phyloP scores from a whole-genome alignment of 306 rosid genomes.

The Ziziphus jujuba region DNA sequence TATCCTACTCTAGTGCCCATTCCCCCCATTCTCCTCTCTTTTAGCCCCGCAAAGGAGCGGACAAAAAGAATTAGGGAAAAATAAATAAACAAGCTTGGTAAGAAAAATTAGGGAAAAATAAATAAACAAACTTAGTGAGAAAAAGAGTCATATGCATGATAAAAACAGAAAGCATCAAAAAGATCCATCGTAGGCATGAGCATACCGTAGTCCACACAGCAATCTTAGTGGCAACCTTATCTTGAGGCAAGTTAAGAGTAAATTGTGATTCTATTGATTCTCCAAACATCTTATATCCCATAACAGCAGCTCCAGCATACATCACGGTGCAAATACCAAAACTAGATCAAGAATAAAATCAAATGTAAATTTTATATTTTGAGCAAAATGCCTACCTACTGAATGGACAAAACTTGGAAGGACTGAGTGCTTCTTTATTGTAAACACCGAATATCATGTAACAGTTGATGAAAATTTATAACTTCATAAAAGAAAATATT shows the following conservation, averaged over 20 bases:
- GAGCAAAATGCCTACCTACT: not conserved
- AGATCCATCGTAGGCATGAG: constrained; percentile 1
- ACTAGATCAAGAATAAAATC: constrained; percentile 28
- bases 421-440: no score
- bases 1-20: no score
- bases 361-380: not conserved
- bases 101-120: not conserved
- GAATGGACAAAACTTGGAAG: not conserved
- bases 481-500: not conserved
- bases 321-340: constrained; percentile 67
- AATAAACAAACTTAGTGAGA: not conserved
- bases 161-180: not conserved
- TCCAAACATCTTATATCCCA: constrained; percentile 98
- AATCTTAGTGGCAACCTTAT: constrained; percentile 81
- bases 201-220: constrained; percentile 98
- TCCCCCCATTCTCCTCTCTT: not conserved
- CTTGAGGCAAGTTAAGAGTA: constrained; percentile 89
- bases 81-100: not conserved
- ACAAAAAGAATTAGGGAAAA: not conserved
- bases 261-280: constrained; percentile 76
- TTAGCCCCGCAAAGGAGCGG: not conserved
- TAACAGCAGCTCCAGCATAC: constrained; percentile 83
- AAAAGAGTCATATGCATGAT: not conserved
- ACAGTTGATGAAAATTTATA: not conserved
- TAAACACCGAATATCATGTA: not conserved